Evolutionary conservation across 2,329 filamentous ascomycete genomes (phyloP).

Genomic region (Periconia digitata): DNA sequence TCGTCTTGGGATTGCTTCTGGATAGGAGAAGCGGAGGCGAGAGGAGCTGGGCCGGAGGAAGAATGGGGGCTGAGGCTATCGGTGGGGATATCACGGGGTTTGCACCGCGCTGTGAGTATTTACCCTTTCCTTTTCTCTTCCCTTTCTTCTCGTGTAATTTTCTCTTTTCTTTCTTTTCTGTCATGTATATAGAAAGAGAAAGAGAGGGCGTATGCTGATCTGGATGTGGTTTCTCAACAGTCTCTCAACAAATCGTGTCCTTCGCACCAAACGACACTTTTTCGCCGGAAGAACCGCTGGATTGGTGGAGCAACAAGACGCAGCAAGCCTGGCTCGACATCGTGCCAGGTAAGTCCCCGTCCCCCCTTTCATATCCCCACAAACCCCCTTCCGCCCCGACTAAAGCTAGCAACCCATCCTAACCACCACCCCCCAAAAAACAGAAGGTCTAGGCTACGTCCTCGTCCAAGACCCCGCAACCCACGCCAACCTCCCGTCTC

Average conservation of each 20-base stretch:
- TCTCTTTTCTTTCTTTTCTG: no score
- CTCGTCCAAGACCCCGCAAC: constrained; percentile 21
- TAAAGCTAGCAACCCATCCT: background rate
- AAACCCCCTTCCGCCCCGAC: background rate
- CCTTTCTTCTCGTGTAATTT: no score
- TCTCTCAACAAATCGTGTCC: constrained; percentile 33
- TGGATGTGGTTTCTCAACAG: constrained; percentile 7
- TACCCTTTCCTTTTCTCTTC: background rate
- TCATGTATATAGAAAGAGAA: background rate
- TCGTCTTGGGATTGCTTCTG: constrained; percentile 29
- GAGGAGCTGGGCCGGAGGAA: constrained; percentile 20
- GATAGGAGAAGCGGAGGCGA: constrained; percentile 25
- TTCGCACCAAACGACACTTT: constrained; percentile 29
- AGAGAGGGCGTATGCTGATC: background rate
- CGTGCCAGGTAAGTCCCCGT: constrained; percentile 25
- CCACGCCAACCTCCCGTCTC: constrained; percentile 31
- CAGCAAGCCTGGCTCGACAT: constrained; percentile 35
- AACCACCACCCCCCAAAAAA: background rate
- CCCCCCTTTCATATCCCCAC: background rate
- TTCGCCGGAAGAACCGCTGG: constrained; percentile 29
- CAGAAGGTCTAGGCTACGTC: constrained; percentile 37
- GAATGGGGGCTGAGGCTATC: no score
- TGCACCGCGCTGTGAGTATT: constrained; percentile 28
- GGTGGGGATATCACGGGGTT: constrained; percentile 36
- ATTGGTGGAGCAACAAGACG: constrained; percentile 34